A percentile compares a stretch with the other conserved stretches of the same genome.
Evolutionary conservation across 2,329 filamentous ascomycete species (phyloP).

Genomic region (Colletotrichum karsti): DNA sequence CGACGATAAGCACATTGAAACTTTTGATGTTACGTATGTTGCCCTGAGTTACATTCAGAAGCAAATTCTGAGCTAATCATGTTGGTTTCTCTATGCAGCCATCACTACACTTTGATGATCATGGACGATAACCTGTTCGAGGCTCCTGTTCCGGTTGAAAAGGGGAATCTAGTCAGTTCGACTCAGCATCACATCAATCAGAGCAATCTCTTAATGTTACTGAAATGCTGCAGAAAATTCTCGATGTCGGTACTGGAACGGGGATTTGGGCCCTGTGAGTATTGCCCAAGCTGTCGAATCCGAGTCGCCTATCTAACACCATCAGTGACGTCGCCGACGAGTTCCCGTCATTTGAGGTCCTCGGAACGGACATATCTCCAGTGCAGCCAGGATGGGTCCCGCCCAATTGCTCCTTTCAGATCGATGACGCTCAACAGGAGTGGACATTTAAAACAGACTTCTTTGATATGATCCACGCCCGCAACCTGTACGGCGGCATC

Average conservation of each 20-base stretch:
- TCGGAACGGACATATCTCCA: slow-evolving; percentile 64
- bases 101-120: not conserved
- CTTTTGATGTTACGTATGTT: not conserved
- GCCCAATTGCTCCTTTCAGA: slow-evolving; percentile 45
- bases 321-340: slow-evolving; percentile 56
- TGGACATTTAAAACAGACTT: slow-evolving; percentile 51
- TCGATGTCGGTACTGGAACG: slow-evolving; percentile 65
- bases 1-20: not conserved
- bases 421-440: slow-evolving; percentile 42
- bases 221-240: slow-evolving; percentile 25
- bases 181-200: too few species aligned
- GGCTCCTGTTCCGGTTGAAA: not conserved
- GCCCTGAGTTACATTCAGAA: too few species aligned
- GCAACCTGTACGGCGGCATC: slow-evolving; percentile 65
- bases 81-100: not conserved
- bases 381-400: slow-evolving; percentile 55
- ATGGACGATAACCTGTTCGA: not conserved
- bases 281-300: too few species aligned
- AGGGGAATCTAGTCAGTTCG: not conserved
- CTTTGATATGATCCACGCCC: slow-evolving; percentile 69
- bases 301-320: not conserved
- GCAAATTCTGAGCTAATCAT: not conserved
- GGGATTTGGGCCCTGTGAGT: slow-evolving; percentile 58
- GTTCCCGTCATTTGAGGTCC: slow-evolving; percentile 51
- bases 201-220: not conserved